Evolutionary conservation across 805 yeast genomes (phyloP).

Genomic region (Pichia phayaonensis): DNA sequence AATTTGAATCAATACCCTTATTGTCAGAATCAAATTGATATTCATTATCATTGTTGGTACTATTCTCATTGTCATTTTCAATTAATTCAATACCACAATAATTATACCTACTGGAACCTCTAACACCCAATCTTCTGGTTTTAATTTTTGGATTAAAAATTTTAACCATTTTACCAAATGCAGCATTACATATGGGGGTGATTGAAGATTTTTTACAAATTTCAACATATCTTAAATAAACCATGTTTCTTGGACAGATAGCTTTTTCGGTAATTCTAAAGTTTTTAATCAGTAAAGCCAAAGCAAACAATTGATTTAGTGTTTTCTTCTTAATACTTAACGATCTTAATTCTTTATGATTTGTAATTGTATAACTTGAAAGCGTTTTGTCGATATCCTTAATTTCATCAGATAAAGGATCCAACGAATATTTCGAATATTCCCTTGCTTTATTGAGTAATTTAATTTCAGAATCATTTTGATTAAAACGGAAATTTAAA

Average conservation of each 20-base stretch:
- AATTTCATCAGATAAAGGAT: neutral
- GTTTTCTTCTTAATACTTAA: conserved; percentile 34
- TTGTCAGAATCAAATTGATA: neutral
- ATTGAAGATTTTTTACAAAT: conserved; percentile 46
- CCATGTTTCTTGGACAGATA: conserved; percentile 56
- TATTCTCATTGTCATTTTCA: conserved; percentile 17
- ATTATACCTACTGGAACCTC: conserved; percentile 80
- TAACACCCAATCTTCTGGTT: conserved; percentile 72
- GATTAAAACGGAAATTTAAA: neutral
- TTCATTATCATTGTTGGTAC: conserved; percentile 19
- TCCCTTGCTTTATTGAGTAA: neutral
- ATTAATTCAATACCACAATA: conserved; percentile 64
- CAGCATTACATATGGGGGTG: conserved; percentile 65
- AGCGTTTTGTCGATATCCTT: conserved; percentile 1
- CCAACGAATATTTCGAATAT: neutral
- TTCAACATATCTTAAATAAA: conserved; percentile 60
- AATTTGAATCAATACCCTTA: neutral
- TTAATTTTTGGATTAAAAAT: conserved; percentile 57
- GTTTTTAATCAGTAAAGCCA: conserved; percentile 68
- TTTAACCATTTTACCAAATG: conserved; percentile 68
- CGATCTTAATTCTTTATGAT: conserved; percentile 14
- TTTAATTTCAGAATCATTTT: neutral
- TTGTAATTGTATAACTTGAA: neutral
- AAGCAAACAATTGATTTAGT: conserved; percentile 71
- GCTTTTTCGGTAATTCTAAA: conserved; percentile 44